Evolutionary conservation across 257 asterid species (phyloP).

Genomic region (Petrea volubilis): DNA sequence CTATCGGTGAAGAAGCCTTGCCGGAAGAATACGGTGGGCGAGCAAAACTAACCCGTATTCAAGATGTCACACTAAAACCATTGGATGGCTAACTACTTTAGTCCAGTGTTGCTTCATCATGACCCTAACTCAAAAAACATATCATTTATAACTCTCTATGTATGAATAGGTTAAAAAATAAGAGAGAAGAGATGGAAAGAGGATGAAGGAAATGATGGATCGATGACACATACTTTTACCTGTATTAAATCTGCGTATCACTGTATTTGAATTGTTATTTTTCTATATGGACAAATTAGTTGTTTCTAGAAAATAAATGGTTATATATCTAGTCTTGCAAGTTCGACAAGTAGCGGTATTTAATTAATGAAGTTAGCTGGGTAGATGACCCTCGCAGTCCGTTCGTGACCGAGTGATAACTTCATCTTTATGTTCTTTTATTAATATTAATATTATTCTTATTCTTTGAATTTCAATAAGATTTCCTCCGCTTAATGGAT

Average conservation of each 20-base stretch:
- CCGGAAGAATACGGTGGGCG: conserved; percentile 80
- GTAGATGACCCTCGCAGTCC: too few relatives aligned
- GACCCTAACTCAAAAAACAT: conserved; percentile 14
- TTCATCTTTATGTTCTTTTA: too few relatives aligned
- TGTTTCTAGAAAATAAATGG: too few relatives aligned
- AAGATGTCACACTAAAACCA: conserved; percentile 43
- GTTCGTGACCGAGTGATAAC: too few relatives aligned
- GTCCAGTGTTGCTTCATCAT: neutral
- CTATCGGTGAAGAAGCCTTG: conserved; percentile 61
- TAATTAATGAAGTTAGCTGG: too few relatives aligned
- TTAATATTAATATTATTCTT: too few relatives aligned
- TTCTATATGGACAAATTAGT: neutral
- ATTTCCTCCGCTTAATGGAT: too few relatives aligned
- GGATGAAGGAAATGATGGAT: conserved; percentile 15
- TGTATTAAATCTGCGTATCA: neutral
- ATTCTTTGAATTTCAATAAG: too few relatives aligned
- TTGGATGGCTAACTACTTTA: conserved; percentile 14
- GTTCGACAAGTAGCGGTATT: too few relatives aligned
- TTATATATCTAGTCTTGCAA: too few relatives aligned
- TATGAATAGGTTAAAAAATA: neutral
- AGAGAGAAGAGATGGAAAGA: neutral
- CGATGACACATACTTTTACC: neutral
- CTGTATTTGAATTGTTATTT: too few relatives aligned
- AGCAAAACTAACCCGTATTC: conserved; percentile 52
- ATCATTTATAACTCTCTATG: neutral